phyloP scores from a whole-genome alignment of 306 rosid species.

The Trifolium dubium region DNA sequence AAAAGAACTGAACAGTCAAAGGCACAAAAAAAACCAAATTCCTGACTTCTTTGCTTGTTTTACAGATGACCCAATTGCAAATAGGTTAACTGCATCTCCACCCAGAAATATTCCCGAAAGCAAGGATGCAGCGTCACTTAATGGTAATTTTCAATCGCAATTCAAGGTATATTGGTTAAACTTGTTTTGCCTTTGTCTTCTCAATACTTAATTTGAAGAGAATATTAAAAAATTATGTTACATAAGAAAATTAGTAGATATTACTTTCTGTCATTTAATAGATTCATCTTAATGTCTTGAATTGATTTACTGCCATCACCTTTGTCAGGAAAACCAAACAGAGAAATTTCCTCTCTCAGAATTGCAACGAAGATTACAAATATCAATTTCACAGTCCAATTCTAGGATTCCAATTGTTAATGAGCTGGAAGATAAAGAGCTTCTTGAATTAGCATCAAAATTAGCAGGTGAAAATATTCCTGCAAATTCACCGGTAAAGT shows the following conservation, averaged over 20 bases:
- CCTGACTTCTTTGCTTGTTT: constrained; percentile 38
- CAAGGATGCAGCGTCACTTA: constrained; percentile 52
- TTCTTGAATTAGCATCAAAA: constrained; percentile 72
- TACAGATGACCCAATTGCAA: constrained; percentile 85
- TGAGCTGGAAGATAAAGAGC: constrained; percentile 75
- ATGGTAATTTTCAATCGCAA: constrained; percentile 55
- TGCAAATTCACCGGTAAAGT: constrained; percentile 44
- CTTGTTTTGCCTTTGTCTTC: constrained; percentile 16
- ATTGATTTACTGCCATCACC: constrained; percentile 25
- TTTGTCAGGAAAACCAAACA: constrained; percentile 61
- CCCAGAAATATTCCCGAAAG: constrained; percentile 64
- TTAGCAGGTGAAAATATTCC: constrained; percentile 57
- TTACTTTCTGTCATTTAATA: constrained; percentile 19
- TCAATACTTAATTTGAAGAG: constrained; percentile 25
- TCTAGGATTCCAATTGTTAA: constrained; percentile 60
- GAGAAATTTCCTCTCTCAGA: constrained; percentile 68
- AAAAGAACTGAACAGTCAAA: constrained; percentile 33
- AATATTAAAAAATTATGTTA: not conserved
- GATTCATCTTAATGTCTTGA: constrained; percentile 22
- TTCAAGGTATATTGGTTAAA: constrained; percentile 58
- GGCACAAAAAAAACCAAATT: constrained; percentile 32
- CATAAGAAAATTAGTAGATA: not conserved
- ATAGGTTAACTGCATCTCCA: constrained; percentile 64
- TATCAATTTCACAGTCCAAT: constrained; percentile 64
- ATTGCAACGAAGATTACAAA: constrained; percentile 67